Evolutionary conservation across 176 grass and related monocot genomes (phyloP).

Genomic region (Oryza meyeriana): DNA sequence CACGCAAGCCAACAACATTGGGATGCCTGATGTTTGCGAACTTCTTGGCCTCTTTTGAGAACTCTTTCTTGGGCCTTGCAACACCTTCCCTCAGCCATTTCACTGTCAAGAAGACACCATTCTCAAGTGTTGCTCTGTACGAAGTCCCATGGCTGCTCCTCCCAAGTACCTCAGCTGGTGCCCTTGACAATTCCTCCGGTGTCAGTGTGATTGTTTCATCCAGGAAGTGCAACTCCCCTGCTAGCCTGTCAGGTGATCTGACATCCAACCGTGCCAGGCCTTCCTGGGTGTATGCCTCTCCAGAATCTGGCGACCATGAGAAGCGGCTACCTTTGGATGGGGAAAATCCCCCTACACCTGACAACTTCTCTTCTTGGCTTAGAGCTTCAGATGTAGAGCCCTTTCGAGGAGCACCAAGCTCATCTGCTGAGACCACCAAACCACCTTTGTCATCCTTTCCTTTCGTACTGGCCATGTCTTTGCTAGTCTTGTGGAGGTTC

Average conservation of each 20-base stretch:
- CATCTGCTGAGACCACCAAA: constrained; percentile 71
- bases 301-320: constrained; percentile 88
- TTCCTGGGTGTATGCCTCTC: constrained; percentile 55
- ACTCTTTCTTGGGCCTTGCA: constrained; percentile 90
- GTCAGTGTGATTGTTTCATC: constrained; percentile 95
- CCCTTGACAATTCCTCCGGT: constrained; percentile 84
- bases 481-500: constrained; percentile 45
- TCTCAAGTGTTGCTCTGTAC: constrained; percentile 89
- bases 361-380: constrained; percentile 79
- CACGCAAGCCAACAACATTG: constrained; percentile 87
- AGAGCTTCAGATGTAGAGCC: constrained; percentile 68
- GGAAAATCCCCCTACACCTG: constrained; percentile 57
- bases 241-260: constrained; percentile 75
- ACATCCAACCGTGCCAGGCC: constrained; percentile 72
- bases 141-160: constrained; percentile 98
- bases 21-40: constrained; percentile 95
- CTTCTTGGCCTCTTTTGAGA: constrained; percentile 91
- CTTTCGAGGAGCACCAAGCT: constrained; percentile 67
- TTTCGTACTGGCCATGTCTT: constrained; percentile 44
- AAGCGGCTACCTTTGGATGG: constrained; percentile 80
- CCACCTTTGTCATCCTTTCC: constrained; percentile 59
- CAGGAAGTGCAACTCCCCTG: constrained; percentile 85
- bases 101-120: constrained; percentile 90
- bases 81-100: constrained; percentile 98
- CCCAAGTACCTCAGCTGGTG: constrained; percentile 87